Evolutionary conservation across 2,329 filamentous ascomycete genomes (phyloP).

Genomic region (Sporothrix luriei): DNA sequence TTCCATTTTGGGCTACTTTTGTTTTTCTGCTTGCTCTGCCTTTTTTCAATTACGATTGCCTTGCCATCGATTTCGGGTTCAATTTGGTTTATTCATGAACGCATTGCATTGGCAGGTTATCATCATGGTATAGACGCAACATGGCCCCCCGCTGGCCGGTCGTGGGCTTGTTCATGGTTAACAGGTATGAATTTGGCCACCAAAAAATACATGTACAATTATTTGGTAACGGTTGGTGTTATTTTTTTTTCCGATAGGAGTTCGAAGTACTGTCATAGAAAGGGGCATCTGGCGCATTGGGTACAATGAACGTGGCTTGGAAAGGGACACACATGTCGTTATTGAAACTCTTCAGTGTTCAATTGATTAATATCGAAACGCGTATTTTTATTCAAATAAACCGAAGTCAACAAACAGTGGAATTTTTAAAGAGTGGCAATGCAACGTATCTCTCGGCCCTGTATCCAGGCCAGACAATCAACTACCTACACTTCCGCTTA

Average conservation of each 20-base stretch:
- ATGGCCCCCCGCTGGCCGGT: constrained; percentile 22
- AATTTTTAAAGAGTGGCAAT: too few species aligned
- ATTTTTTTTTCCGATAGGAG: not conserved
- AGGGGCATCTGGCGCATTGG: not conserved
- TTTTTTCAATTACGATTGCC: not conserved
- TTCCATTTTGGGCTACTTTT: not conserved
- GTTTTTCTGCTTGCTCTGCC: not conserved
- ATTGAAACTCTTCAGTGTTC: too few species aligned
- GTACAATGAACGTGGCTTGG: not conserved
- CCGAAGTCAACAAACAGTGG: too few species aligned
- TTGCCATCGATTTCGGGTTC: not conserved
- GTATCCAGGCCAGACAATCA: too few species aligned
- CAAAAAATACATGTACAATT: not conserved
- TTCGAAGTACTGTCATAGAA: not conserved
- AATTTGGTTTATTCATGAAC: not conserved
- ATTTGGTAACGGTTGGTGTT: constrained; percentile 1
- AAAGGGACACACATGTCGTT: not conserved
- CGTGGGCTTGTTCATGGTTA: constrained; percentile 13
- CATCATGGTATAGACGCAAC: constrained; percentile 25
- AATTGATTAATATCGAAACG: too few species aligned
- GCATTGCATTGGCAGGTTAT: constrained; percentile 13
- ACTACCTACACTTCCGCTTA: not conserved
- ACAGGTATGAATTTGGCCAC: not conserved
- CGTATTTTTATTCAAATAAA: too few species aligned
- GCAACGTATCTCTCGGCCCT: too few species aligned